Evolutionary conservation across 1,139 yeast species (phyloP).

Genomic region (Schwanniomyces etchellsii): DNA sequence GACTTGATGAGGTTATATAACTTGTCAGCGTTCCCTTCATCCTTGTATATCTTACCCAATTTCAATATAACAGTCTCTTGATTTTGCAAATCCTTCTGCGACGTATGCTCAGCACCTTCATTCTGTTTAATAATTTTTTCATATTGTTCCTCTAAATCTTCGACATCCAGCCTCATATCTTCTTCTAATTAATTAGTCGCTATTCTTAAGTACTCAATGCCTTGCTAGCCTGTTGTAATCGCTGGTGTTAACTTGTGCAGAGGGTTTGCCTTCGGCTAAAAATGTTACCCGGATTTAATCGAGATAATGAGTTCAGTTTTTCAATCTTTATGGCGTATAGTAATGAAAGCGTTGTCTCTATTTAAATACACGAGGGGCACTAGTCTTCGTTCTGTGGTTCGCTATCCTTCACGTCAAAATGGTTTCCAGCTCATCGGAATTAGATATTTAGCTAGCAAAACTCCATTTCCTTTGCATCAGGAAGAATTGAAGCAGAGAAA

Average conservation of each 20-base stretch:
- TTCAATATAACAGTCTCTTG: conserved; percentile 64
- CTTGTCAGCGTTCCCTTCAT: conserved; percentile 38
- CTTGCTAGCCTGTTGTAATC: conserved; percentile 54
- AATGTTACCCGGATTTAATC: too few species aligned
- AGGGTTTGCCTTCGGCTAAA: too few species aligned
- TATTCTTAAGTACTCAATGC: conserved; percentile 45
- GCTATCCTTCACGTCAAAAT: too few species aligned
- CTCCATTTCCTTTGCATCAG: conserved; percentile 30
- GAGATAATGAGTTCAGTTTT: too few species aligned
- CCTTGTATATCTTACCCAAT: conserved; percentile 54
- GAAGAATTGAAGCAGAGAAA: conserved; percentile 20
- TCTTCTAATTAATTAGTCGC: too few species aligned
- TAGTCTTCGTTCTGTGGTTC: too few species aligned
- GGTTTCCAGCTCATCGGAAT: too few species aligned
- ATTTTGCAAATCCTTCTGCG: conserved; percentile 28
- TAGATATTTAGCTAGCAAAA: too few species aligned
- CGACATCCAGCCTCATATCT: conserved; percentile 25
- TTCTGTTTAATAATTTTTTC: conserved; percentile 35
- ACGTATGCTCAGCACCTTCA: conserved; percentile 19
- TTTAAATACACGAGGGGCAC: too few species aligned
- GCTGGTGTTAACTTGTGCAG: too few species aligned
- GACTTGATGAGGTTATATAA: conserved; percentile 61
- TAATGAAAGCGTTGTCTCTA: too few species aligned
- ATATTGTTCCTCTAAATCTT: conserved; percentile 55
- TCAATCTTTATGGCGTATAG: too few species aligned